These are phyloP conservation scores for Ramaria rubella DNA, from an alignment of 768 basidiomycete genomes.

Conservation along the genomic window DNA sequence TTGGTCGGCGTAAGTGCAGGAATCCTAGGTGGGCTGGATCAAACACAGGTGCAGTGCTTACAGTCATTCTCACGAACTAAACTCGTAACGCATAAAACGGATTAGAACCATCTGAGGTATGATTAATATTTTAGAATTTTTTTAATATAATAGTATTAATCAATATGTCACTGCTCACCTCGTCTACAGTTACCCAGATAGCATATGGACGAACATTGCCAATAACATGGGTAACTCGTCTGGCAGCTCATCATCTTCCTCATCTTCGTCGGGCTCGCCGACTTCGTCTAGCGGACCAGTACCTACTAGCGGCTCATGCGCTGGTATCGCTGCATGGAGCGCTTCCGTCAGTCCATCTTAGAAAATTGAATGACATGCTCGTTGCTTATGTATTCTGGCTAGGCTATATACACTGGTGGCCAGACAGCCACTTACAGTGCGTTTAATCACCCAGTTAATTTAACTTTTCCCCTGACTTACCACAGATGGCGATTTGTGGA, in stretches of 20 bases:
- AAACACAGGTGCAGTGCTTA: conserved; percentile 38
- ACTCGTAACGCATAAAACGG: neutral
- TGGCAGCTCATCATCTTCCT: conserved; percentile 7
- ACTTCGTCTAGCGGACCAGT: conserved; percentile 16
- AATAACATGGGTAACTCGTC: conserved; percentile 45
- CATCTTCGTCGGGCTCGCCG: conserved; percentile 8
- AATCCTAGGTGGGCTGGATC: conserved; percentile 49
- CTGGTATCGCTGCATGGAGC: conserved; percentile 43
- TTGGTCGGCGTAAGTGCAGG: conserved; percentile 45
- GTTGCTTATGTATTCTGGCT: neutral
- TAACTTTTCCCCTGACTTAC: neutral
- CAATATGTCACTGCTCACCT: too few species aligned
- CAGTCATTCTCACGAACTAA: neutral
- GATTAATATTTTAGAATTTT: conserved; percentile 5
- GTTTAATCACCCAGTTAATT: conserved; percentile 10
- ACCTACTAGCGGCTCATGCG: conserved; percentile 19
- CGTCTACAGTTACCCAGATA: conserved; percentile 58
- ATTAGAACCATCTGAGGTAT: conserved; percentile 54
- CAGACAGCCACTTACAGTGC: conserved; percentile 40
- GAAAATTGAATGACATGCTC: neutral
- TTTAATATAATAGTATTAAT: neutral
- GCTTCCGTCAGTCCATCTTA: conserved; percentile 30
- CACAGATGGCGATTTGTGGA: conserved; percentile 48
- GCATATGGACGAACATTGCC: conserved; percentile 66
- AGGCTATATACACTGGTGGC: conserved; percentile 44